Percentiles rank a stretch among this genome's conserved stretches.
phyloP scores from a whole-genome alignment of 768 basidiomycete species.

The Suillus alpinus region DNA sequence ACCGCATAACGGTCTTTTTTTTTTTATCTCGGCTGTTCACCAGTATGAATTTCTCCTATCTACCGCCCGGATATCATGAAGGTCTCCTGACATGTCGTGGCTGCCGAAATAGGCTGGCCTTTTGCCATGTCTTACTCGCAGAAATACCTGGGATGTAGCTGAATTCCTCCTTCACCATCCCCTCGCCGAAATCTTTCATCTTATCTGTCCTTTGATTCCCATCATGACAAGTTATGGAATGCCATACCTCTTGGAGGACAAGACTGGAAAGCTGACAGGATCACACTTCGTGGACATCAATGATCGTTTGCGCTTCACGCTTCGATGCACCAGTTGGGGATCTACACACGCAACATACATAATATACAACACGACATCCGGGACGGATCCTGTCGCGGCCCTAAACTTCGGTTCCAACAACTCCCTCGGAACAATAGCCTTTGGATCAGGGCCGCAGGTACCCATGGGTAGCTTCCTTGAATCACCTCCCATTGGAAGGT shows the following conservation, averaged over 20 bases:
- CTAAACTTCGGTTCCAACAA: constrained; percentile 52
- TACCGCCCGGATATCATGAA: constrained; percentile 16
- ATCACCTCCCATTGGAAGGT: constrained; percentile 40
- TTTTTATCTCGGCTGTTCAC: constrained; percentile 20
- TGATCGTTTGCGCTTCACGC: constrained; percentile 51
- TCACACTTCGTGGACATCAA: constrained; percentile 64
- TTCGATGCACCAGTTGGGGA: constrained; percentile 47
- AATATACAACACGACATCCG: constrained; percentile 42
- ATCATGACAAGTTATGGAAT: constrained; percentile 49
- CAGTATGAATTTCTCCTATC: constrained; percentile 15
- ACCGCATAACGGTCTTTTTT: constrained; percentile 7
- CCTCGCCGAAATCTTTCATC: not conserved
- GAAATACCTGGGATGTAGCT: constrained; percentile 22
- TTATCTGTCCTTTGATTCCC: constrained; percentile 9
- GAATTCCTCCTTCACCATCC: constrained; percentile 2
- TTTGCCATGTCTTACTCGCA: constrained; percentile 8
- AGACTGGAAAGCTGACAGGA: constrained; percentile 48
- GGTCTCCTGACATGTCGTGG: constrained; percentile 15
- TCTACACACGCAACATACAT: constrained; percentile 46
- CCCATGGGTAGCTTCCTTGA: constrained; percentile 57
- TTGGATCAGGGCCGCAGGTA: constrained; percentile 35
- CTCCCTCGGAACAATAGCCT: constrained; percentile 50
- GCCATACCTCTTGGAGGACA: constrained; percentile 66
- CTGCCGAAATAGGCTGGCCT: constrained; percentile 23
- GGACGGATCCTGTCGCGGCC: constrained; percentile 33